These are phyloP conservation scores for Boeremia lycopersici DNA, from an alignment of 2,329 filamentous ascomycete species.

Conservation along the genomic window DNA sequence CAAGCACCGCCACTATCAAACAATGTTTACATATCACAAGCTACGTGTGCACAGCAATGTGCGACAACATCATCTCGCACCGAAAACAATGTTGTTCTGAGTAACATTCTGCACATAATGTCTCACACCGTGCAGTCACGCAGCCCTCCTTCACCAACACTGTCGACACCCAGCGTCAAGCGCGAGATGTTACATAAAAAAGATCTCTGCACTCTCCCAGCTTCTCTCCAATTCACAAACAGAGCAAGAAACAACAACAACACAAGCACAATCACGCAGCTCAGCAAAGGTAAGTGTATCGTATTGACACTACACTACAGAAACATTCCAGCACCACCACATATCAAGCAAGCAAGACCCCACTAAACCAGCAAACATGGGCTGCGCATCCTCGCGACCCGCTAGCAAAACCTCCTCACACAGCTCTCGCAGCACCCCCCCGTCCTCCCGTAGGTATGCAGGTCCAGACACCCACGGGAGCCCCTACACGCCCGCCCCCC, in stretches of 20 bases:
- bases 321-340: neutral
- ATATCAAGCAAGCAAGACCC: neutral
- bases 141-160: neutral
- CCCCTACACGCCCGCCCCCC: neutral
- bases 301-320: neutral
- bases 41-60: neutral
- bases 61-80: neutral
- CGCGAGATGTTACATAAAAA: neutral
- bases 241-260: neutral
- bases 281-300: neutral
- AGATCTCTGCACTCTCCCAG: neutral
- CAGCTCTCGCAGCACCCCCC: neutral
- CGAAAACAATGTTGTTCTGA: neutral
- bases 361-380: constrained; percentile 1
- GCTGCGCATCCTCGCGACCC: constrained; percentile 9
- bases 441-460: neutral
- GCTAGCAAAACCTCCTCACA: neutral
- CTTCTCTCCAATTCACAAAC: neutral
- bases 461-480: neutral
- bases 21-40: neutral
- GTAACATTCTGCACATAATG: neutral
- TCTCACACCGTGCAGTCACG: constrained; percentile 7
- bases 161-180: neutral
- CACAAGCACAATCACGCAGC: neutral
- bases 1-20: no score